Evolutionary conservation across 139 green algal species (phyloP), one percentile per base, ranked within the genome.

Genomic region (Asterochloris erici): DNA sequence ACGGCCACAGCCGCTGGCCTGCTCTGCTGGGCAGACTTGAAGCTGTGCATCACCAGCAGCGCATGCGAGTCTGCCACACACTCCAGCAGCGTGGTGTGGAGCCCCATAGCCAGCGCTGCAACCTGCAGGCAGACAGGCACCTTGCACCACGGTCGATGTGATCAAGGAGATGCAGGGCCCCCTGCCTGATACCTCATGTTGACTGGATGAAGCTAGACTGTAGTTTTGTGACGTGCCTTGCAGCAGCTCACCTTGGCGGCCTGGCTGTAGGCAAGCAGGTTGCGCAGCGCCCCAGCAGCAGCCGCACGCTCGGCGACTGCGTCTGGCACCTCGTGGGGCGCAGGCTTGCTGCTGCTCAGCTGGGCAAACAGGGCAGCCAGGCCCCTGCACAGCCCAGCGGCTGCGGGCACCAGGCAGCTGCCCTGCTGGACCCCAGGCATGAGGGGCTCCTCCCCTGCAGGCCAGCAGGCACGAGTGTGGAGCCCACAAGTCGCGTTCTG

Each of bases 231-330:
- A 54, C 27, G 11, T 9, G 28, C 10, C 17, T 81, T 73, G 66
- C 66, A 73, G 21, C 21, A 24, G 21, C 19, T 21, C 29, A 82
- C 78, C 82, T 93, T 93, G 13, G 89, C 87, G 11, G 60, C 63
- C 10, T n/a, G 15, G 69, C 84, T 89, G 75, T 84, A 86, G 6
- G 88, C 86, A 63, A 93, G 61, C 29, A 91, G 19, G 74, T 89
- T 91, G 21, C 89, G 85, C 77, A 93, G 70, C 4, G 86, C 83
- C 60, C 73, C 19, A 64, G 47, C 63, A 80, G 77, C 15, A 82
- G 47, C 69, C 61, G 73, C 79, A 28, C 62, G 29, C 17, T 26
- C 71, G 6, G 69, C 29, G 24, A 68, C 26, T 26, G 28, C 29
- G 79, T 54, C 38, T 14, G 63, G 19, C 60, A 74, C 21, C 21